Evolutionary conservation across 2,329 filamentous ascomycete species (phyloP).

Genomic region (Falciphora oryzae): DNA sequence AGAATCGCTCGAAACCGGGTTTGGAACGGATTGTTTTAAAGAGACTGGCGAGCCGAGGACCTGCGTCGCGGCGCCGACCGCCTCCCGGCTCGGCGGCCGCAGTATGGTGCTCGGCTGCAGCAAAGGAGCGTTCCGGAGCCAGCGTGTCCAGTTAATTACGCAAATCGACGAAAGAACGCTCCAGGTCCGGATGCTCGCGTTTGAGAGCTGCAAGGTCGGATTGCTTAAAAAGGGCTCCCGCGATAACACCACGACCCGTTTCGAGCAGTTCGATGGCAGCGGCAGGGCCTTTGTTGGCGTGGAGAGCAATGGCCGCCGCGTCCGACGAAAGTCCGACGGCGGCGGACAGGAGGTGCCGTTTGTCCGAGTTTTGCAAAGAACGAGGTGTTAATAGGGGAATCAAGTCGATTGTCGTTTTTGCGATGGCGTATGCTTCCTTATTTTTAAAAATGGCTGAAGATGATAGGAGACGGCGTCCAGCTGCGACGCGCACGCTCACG

Average conservation of each 20-base stretch:
- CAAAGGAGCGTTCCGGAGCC: background rate
- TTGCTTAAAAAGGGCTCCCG: background rate
- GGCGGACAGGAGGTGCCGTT: background rate
- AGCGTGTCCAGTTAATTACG: background rate
- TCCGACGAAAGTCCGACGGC: background rate
- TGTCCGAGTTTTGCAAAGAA: background rate
- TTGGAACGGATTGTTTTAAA: background rate
- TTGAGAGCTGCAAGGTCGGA: background rate
- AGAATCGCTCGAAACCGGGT: background rate
- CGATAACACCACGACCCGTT: slow-evolving; percentile 1
- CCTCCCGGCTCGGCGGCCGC: background rate
- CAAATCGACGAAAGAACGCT: background rate
- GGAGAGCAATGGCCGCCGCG: background rate
- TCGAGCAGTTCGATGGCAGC: background rate
- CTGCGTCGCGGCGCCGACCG: background rate
- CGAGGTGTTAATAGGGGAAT: background rate
- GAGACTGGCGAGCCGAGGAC: background rate
- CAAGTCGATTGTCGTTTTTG: background rate
- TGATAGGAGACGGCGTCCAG: background rate
- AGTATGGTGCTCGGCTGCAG: background rate
- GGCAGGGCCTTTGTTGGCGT: background rate
- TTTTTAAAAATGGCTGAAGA: background rate
- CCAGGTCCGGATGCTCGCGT: background rate
- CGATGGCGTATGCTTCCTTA: background rate
- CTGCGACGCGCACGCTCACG: background rate